Base-by-base conservation (phyloP, 495 filamentous ascomycete species). In the Daldinia childiae region DNA sequence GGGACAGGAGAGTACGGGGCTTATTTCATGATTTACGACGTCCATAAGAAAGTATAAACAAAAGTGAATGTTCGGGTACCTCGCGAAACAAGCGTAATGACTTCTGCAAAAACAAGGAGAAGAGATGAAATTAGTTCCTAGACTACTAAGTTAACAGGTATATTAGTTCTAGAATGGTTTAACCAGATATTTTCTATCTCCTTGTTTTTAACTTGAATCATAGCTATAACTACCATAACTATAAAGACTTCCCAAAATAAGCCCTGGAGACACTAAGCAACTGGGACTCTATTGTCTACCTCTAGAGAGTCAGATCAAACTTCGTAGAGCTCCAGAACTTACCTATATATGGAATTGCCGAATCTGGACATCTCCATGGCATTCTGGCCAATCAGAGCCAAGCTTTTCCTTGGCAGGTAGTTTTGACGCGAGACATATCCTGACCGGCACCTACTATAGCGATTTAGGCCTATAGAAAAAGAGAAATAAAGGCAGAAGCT, bases 321-420 rank as follows among this genome's bases (percentile, higher is more conserved):
- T 12, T 48, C 19, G 7, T 45, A 48, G 19, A 48, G 17, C 43
- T 11, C 21, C 9, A 9, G 19, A 24, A 48, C 43, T 9, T 48
- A 11, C 43, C 43, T 48, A 24, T 48, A 48, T 48, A 12, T 48
- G 43, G 19, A 72, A 72, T 72, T 72, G 15, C 69, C 69, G 36
- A 64, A 72, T 72, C 19, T 51, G 60, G 69, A 68, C 58, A 67
- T 24, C 14, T 15, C 21, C 21, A 55, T 27, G 36, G n/a, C 26
- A 41, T 67, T 64, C 34, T 67, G 39, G 55, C 69, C 69, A 72
- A 72, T 72, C 21, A 48, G 7, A 54, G 60, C 19, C 21, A 36
- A 64, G 50, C 8, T 26, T 6, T 32, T 8, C 30, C 60, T 67
- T 64, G 60, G 69, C 59, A 39, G 45, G 51, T 17, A 32, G 27